Percentiles rank a stretch among this genome's conserved stretches.
Conservation (phyloP, 345 rosid species). For the Salix arbutifolia region DNA sequence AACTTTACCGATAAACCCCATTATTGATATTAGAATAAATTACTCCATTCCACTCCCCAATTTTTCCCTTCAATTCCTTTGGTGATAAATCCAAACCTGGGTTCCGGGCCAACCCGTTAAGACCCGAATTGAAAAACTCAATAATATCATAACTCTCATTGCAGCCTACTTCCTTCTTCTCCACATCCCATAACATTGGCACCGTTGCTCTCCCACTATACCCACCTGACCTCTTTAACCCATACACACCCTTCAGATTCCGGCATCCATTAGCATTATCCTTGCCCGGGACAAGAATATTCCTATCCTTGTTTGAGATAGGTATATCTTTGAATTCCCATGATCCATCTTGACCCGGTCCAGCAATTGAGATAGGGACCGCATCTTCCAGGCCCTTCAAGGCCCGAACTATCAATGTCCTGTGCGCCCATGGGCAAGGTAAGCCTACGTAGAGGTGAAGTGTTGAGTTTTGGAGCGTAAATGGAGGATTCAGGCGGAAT, state of each 20-base stretch:
- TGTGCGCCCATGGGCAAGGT: constrained; percentile 97
- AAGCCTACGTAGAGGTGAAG: constrained; percentile 88
- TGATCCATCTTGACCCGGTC: constrained; percentile 72
- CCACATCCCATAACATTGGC: constrained; percentile 79
- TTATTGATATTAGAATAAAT: constrained; percentile 75
- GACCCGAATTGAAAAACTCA: constrained; percentile 59
- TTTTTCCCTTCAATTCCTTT: constrained; percentile 36
- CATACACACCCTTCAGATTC: constrained; percentile 70
- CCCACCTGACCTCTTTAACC: constrained; percentile 46
- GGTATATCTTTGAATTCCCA: constrained; percentile 56
- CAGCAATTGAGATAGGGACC: constrained; percentile 62
- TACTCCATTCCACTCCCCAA: constrained; percentile 65
- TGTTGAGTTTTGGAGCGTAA: constrained; percentile 25
- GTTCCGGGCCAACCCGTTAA: constrained; percentile 46
- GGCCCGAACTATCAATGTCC: constrained; percentile 70
- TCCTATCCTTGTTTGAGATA: constrained; percentile 15
- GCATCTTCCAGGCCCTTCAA: constrained; percentile 75
- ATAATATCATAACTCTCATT: constrained; percentile 83
- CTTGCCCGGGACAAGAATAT: constrained; percentile 46
- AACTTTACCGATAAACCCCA: constrained; percentile 69
- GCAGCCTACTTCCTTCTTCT: constrained; percentile 57
- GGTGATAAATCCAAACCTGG: constrained; percentile 64
- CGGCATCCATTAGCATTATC: constrained; percentile 54
- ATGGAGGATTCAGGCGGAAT: constrained; percentile 47
- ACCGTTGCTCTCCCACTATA: constrained; percentile 70